Evolutionary conservation across 2,329 filamentous ascomycete species (phyloP).

Genomic region (Venturia carpophila): DNA sequence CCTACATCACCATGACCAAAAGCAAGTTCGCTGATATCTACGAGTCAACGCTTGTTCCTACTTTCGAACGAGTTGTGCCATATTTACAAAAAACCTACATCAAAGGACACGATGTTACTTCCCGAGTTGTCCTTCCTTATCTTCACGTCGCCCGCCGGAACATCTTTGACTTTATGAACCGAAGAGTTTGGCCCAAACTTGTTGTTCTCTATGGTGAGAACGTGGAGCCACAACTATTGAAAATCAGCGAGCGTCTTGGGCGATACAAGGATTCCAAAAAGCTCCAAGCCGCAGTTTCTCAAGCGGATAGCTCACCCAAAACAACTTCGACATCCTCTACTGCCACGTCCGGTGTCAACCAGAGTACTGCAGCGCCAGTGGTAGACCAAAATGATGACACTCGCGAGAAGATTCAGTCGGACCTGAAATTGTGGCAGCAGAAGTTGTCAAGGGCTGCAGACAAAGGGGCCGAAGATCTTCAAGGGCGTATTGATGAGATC

Average conservation of each 20-base stretch:
- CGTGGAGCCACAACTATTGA: conserved; percentile 88
- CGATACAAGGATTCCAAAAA: conserved; percentile 61
- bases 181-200: conserved; percentile 72
- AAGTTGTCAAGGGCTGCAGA: conserved; percentile 82
- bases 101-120: conserved; percentile 57
- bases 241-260: conserved; percentile 83
- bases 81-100: conserved; percentile 64
- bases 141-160: conserved; percentile 63
- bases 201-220: conserved; percentile 79
- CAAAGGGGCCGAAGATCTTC: conserved; percentile 66
- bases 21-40: conserved; percentile 61
- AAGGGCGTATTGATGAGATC: conserved; percentile 59
- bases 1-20: conserved; percentile 63
- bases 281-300: conserved; percentile 49
- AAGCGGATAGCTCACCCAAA: conserved; percentile 37
- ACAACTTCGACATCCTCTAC: conserved; percentile 17
- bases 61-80: conserved; percentile 66
- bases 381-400: not conserved
- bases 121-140: conserved; percentile 64
- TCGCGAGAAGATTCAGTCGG: conserved; percentile 60
- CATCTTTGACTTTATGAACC: conserved; percentile 62
- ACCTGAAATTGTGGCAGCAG: conserved; percentile 77
- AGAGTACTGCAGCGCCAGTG: conserved; percentile 23
- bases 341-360: conserved; percentile 5
- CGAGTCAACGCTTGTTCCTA: conserved; percentile 64